Evolutionary conservation across 2,329 filamentous ascomycete genomes (phyloP), one percentile per base, ranked within the genome.

Genomic region (Calonectria montana): DNA sequence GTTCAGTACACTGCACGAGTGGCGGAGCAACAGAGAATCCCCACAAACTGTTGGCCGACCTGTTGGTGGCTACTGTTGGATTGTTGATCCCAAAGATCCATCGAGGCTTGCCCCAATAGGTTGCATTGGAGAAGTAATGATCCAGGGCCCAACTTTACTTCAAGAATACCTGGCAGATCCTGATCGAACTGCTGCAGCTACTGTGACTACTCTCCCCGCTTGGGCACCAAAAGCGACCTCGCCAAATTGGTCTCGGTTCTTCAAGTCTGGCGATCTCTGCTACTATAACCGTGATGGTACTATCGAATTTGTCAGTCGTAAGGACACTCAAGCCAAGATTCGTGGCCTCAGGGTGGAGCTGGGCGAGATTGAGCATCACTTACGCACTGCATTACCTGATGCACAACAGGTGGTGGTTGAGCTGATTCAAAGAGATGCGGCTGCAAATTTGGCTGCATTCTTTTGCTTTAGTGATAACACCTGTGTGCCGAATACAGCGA

Each of bases 311-410:
- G 37, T 61, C 12, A 61, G 55, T 15, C 55, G 55, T 21, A 61
- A 88, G 73, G 89, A 91, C 73, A 83, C 82, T 0, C 89, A 91
- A 77, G 84, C 91, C 43, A 91, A 91, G 75, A 79, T 91, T 13
- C 83, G 85, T 21, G 90, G 91, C 45, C 89, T 86, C 57, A 77
- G 88, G 62, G 23, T 61, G n/a, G 55, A 61, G 37, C 29, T 61
- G n/a, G 37, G 55, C n/a, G 55, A 61, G n/a, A 43, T 61, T 13
- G 55, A 61, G 8, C 37, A 61, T 18, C 55, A 61, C 23, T 2
- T 61, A 5, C 35, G 37, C 1, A 29, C 23, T 9, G 55, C 55
- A 12, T 18, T 61, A 12, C 35, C 27, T 18, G 37, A 13, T 23
- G 21, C 29, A 18, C 35, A 29, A 18, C 35, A 61, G 7, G 21